Percentiles rank a stretch among this genome's conserved stretches.
Evolutionary conservation across 495 filamentous ascomycete species (phyloP).

Genomic region (Daldinia grandis): DNA sequence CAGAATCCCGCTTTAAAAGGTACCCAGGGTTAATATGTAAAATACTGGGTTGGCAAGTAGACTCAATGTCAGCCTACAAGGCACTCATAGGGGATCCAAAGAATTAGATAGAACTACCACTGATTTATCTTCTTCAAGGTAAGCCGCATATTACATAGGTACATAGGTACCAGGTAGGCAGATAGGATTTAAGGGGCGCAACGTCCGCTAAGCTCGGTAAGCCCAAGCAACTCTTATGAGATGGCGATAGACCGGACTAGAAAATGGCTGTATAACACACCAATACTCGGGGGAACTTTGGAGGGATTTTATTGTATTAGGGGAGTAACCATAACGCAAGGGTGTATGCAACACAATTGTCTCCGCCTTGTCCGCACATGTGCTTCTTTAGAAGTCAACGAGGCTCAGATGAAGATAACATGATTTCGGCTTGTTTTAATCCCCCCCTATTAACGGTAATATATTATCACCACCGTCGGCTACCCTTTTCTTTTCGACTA

Average conservation of each 20-base stretch:
- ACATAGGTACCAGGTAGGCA: no score
- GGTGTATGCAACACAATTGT: background rate
- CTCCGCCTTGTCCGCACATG: no score
- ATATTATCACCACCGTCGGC: no score
- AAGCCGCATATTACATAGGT: background rate
- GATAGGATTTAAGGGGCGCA: background rate
- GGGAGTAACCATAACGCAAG: background rate
- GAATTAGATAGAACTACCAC: background rate
- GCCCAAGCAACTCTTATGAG: background rate
- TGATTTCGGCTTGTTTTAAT: no score
- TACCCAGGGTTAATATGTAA: background rate
- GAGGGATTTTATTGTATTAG: background rate
- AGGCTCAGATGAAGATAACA: no score
- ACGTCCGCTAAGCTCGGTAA: background rate
- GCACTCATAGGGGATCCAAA: background rate
- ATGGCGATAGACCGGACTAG: background rate
- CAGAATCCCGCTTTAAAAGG: background rate
- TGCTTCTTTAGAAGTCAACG: no score
- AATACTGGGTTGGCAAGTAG: background rate
- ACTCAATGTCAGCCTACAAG: background rate
- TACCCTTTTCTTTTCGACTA: background rate
- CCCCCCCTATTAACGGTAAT: no score
- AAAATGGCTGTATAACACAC: background rate
- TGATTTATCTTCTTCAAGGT: background rate
- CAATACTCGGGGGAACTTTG: background rate